phyloP scores from a whole-genome alignment of 495 filamentous ascomycete genomes.

The Clohesyomyces aquaticus region DNA sequence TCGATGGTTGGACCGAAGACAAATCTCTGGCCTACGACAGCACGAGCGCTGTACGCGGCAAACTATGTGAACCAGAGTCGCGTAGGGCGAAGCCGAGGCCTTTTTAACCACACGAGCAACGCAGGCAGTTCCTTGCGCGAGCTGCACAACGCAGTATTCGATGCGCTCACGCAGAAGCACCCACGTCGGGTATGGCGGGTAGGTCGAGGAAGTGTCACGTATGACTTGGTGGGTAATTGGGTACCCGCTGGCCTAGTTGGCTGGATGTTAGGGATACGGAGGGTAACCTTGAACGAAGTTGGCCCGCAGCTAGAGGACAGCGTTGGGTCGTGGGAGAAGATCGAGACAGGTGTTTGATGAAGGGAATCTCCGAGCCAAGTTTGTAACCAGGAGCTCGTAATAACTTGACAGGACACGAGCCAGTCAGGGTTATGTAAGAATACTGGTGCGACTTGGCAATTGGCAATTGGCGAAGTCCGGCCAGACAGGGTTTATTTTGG shows the following conservation, averaged over 20 bases:
- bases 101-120: constrained; percentile 52
- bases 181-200: constrained; percentile 65
- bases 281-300: constrained; percentile 45
- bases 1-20: constrained; percentile 38
- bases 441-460: constrained; percentile 1
- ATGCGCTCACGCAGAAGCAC: constrained; percentile 68
- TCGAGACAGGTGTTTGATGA: constrained; percentile 35
- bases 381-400: neutral
- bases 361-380: constrained; percentile 17
- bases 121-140: constrained; percentile 71
- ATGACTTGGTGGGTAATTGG: constrained; percentile 85
- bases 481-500: constrained; percentile 4
- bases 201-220: constrained; percentile 77
- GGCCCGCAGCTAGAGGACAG: constrained; percentile 42
- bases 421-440: neutral
- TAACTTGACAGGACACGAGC: neutral
- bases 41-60: constrained; percentile 40
- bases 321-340: constrained; percentile 47
- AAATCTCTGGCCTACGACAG: constrained; percentile 39
- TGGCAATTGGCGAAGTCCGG: constrained; percentile 6
- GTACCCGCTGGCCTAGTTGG: constrained; percentile 76
- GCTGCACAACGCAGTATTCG: constrained; percentile 84
- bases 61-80: constrained; percentile 59
- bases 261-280: constrained; percentile 83
- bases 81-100: constrained; percentile 49